Base-by-base conservation (phyloP, 257 asterid genomes). In the Perilla frutescens region DNA sequence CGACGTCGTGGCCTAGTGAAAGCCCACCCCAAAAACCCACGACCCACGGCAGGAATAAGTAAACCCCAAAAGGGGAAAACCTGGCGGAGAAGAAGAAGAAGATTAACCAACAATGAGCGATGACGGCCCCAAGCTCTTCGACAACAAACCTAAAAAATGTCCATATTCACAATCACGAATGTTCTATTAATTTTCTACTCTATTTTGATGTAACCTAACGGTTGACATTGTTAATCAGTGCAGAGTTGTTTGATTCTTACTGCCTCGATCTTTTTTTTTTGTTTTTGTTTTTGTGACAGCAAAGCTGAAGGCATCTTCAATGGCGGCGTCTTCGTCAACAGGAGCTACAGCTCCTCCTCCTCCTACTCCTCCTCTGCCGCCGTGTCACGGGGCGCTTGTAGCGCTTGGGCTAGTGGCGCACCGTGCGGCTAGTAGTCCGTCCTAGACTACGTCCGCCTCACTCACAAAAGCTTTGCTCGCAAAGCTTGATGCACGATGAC, bases 81-180 rank as follows among this genome's bases (percentile, higher is more conserved):
- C 9, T 15, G 73, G 34, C 43, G 70, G 44, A 63, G 69, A 63
- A 62, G 57, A 74, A 69, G 76, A 5, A 57, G 40, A 61, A 55
- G 57, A 74, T 34, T 34, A 34, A 9, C 67, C 29, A 67, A 74
- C 76, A 50, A 90, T 92, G 96, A 85, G 81, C 73, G 68, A 11
- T 5, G 83, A 79, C 29, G 83, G 79, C 34, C 93, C 93, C 15
- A 88, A 87, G 81, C 83, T 92, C 55, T 82, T 70, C 81, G 8
- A 70, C 74, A 77, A 81, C 77, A 92, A 85, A 75, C 97, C 96
- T 61, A 92, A 82, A 81, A 90, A 88, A 88, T 76, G 96, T 92
- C 34, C 34, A 34, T 41, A 5, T 3, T 50, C 14, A 71, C 32
- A 8, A 59, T 9, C 36, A 8, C 15, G n/a, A 58, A 60, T 67